phyloP scores from a whole-genome alignment of 495 filamentous ascomycete genomes.

The Bryoglossum gracile region DNA sequence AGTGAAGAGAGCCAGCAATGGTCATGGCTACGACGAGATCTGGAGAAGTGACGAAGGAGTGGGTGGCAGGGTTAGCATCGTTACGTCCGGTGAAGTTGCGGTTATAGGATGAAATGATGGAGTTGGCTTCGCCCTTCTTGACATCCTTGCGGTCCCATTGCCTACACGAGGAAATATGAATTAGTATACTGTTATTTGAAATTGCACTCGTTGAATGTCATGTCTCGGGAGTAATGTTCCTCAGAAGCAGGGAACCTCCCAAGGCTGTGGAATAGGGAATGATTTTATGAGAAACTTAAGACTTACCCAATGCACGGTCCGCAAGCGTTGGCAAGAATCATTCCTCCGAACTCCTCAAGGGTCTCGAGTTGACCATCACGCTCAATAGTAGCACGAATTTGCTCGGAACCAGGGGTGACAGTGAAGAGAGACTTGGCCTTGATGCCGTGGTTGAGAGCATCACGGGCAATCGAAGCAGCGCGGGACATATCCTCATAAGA shows the following conservation, averaged over 20 bases:
- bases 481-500: slow-evolving; percentile 99
- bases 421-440: slow-evolving; percentile 93
- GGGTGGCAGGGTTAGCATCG: slow-evolving; percentile 97
- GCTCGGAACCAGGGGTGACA: slow-evolving; percentile 94
- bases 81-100: slow-evolving; percentile 99
- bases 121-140: slow-evolving; percentile 95
- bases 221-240: too few relatives aligned
- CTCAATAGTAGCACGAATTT: slow-evolving; percentile 88
- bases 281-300: too few relatives aligned
- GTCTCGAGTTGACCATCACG: slow-evolving; percentile 94
- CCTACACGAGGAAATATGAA: too few relatives aligned
- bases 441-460: slow-evolving; percentile 88
- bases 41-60: slow-evolving; percentile 97
- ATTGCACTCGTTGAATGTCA: too few relatives aligned
- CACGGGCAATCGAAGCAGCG: slow-evolving; percentile 86
- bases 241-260: too few relatives aligned
- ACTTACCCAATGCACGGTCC: too few relatives aligned
- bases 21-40: slow-evolving; percentile 92
- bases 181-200: too few relatives aligned
- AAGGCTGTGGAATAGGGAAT: too few relatives aligned
- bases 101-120: slow-evolving; percentile 94
- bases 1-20: slow-evolving; percentile 83
- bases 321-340: slow-evolving; percentile 97
- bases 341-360: slow-evolving; percentile 94
- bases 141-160: slow-evolving; percentile 96